A percentile compares a stretch with the other conserved stretches of the same genome.
These are phyloP conservation scores for Taxillus chinensis DNA, from an alignment of 164 flowering plant genomes.

Conservation along the genomic window DNA sequence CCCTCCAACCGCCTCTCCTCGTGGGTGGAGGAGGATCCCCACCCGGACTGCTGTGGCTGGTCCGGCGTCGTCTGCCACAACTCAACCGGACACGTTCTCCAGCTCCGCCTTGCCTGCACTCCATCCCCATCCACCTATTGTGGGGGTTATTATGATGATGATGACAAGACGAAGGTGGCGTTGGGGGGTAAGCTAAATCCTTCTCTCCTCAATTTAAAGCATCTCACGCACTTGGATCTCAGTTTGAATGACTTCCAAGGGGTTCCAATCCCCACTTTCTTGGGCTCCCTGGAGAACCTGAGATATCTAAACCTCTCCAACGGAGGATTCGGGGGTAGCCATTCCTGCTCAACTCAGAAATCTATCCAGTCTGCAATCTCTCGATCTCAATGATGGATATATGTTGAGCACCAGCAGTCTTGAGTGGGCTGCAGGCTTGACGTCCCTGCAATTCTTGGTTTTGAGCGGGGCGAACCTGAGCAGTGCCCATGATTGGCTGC, in stretches of 20 bases:
- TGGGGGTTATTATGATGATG: too few relatives aligned
- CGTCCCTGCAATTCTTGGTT: slow-evolving; percentile 14
- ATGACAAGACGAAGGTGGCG: not conserved
- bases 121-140: too few relatives aligned
- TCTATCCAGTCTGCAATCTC: not conserved
- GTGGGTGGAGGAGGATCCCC: too few relatives aligned
- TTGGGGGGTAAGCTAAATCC: not conserved
- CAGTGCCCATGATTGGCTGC: slow-evolving; percentile 12
- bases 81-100: too few relatives aligned
- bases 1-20: too few relatives aligned
- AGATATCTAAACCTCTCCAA: not conserved
- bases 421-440: slow-evolving; percentile 16
- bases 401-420: not conserved
- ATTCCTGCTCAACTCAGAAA: not conserved
- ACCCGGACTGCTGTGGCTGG: too few relatives aligned
- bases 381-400: not conserved
- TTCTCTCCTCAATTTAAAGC: not conserved
- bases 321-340: not conserved
- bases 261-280: not conserved
- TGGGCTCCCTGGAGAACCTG: not conserved
- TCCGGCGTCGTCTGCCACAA: too few relatives aligned
- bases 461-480: slow-evolving; percentile 11
- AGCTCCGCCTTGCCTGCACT: too few relatives aligned
- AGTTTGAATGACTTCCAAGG: not conserved
- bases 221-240: not conserved